phyloP scores from a whole-genome alignment of 768 basidiomycete species.

The Coprinellus micaceus region DNA sequence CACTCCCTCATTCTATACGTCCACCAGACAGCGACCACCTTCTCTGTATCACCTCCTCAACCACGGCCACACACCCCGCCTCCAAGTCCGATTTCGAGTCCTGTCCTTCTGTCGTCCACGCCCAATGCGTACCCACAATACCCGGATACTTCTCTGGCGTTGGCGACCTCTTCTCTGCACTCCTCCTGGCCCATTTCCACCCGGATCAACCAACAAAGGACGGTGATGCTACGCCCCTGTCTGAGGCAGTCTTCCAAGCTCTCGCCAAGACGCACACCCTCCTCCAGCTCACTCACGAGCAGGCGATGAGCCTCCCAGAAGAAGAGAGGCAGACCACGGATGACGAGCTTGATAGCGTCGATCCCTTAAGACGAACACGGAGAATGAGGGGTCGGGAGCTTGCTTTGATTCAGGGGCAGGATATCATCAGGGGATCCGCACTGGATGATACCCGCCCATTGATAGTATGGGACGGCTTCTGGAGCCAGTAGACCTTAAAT shows the following conservation, averaged over 20 bases:
- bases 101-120: constrained; percentile 50
- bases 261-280: constrained; percentile 75
- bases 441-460: constrained; percentile 33
- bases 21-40: constrained; percentile 45
- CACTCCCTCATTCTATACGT: constrained; percentile 47
- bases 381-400: constrained; percentile 87
- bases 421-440: constrained; percentile 52
- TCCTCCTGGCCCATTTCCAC: constrained; percentile 78
- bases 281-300: constrained; percentile 55
- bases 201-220: constrained; percentile 18
- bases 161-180: constrained; percentile 93
- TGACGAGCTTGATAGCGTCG: constrained; percentile 66
- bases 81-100: not conserved
- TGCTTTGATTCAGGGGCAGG: constrained; percentile 74
- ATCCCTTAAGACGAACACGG: constrained; percentile 61
- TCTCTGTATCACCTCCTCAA: constrained; percentile 71
- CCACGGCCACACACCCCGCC: constrained; percentile 11
- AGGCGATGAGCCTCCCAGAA: constrained; percentile 54
- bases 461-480: constrained; percentile 45
- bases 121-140: constrained; percentile 70
- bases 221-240: constrained; percentile 35
- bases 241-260: constrained; percentile 62
- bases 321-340: constrained; percentile 63
- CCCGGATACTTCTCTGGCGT: constrained; percentile 95
- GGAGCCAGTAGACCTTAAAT: constrained; percentile 19